Conservation (phyloP, 495 filamentous ascomycete genomes). For the Eremomyces bilateralis region DNA sequence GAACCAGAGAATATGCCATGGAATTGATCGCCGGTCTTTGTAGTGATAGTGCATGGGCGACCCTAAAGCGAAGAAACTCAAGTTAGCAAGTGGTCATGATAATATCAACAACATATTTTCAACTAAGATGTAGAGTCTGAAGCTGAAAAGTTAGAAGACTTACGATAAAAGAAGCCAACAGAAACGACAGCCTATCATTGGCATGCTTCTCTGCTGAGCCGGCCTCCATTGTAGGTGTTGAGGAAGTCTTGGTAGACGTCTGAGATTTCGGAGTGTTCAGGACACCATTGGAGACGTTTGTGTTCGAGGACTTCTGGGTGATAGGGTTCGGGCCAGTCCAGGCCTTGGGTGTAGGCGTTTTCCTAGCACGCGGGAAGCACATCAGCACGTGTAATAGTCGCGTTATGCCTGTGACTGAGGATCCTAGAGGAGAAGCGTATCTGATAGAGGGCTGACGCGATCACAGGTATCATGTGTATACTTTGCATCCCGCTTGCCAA, state of each 20-base stretch:
- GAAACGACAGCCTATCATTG: constrained; percentile 41
- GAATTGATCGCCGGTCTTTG: constrained; percentile 50
- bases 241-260: constrained; percentile 12
- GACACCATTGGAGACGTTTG: constrained; percentile 31
- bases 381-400: no score
- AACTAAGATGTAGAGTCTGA: no score
- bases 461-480: no score
- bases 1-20: constrained; percentile 46
- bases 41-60: constrained; percentile 39
- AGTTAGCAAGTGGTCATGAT: background rate
- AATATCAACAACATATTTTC: background rate
- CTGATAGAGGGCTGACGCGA: no score
- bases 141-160: no score
- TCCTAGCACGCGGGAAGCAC: no score
- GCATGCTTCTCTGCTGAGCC: constrained; percentile 39
- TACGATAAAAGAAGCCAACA: constrained; percentile 42
- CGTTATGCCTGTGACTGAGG: no score
- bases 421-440: no score
- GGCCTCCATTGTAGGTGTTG: constrained; percentile 23
- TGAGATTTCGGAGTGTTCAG: constrained; percentile 15
- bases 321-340: constrained; percentile 46
- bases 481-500: no score
- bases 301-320: constrained; percentile 31
- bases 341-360: constrained; percentile 29
- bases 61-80: constrained; percentile 43